Conservation (phyloP, 1,284 basidiomycete species). For the Rhizoctonia solani region DNA sequence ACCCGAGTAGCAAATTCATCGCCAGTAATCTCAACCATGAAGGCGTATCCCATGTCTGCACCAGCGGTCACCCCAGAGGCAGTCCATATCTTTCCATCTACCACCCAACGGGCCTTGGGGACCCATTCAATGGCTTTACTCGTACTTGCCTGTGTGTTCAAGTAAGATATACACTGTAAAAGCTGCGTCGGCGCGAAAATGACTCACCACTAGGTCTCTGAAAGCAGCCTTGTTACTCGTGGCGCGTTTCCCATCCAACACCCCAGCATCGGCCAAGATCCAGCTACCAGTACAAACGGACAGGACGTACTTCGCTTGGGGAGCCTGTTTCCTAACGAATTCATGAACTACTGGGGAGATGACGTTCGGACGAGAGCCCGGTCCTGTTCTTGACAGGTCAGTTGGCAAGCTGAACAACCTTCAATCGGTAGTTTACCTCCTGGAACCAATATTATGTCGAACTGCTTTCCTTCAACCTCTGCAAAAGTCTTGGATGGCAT, state of each 20-base stretch:
- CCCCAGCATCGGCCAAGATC: slow-evolving; percentile 34
- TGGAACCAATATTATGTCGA: slow-evolving; percentile 35
- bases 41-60: slow-evolving; percentile 47
- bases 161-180: background rate
- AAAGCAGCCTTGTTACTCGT: slow-evolving; percentile 35
- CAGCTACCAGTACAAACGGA: slow-evolving; percentile 38
- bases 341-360: slow-evolving; percentile 13
- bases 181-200: background rate
- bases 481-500: slow-evolving; percentile 26
- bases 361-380: slow-evolving; percentile 12
- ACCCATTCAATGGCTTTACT: slow-evolving; percentile 43
- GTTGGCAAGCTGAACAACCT: background rate
- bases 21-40: slow-evolving; percentile 40
- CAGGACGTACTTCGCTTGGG: slow-evolving; percentile 25
- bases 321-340: slow-evolving; percentile 15
- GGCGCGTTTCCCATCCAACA: slow-evolving; percentile 35
- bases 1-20: slow-evolving; percentile 17
- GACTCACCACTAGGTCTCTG: slow-evolving; percentile 16
- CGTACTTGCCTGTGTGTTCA: slow-evolving; percentile 4
- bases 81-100: slow-evolving; percentile 50
- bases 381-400: background rate
- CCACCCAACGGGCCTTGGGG: slow-evolving; percentile 49
- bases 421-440: slow-evolving; percentile 15
- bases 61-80: slow-evolving; percentile 49
- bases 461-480: slow-evolving; percentile 31